Conservation (phyloP, 768 basidiomycete genomes). For the Boletus fagicola region DNA sequence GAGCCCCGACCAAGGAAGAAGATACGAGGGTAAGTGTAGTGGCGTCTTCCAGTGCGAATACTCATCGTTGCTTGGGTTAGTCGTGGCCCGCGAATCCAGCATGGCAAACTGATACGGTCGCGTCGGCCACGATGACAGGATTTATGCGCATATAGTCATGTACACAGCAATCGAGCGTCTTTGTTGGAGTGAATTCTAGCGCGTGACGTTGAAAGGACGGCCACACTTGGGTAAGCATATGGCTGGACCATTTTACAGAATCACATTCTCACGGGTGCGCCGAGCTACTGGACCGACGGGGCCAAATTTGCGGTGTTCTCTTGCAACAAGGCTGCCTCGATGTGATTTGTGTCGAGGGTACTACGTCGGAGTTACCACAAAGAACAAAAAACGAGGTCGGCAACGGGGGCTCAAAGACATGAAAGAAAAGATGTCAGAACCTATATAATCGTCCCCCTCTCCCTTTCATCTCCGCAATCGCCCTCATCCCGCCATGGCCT, state of each 20-base stretch:
- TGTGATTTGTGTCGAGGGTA: constrained; percentile 36
- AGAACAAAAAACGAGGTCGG: constrained; percentile 42
- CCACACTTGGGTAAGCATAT: constrained; percentile 21
- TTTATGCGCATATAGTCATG: constrained; percentile 8
- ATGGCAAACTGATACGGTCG: constrained; percentile 73
- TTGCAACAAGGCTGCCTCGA: constrained; percentile 37
- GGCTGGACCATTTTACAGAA: constrained; percentile 22
- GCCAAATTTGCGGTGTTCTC: constrained; percentile 17
- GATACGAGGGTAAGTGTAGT: constrained; percentile 64
- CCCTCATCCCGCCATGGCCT: constrained; percentile 25
- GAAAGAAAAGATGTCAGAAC: constrained; percentile 34
- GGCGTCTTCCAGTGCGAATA: not conserved
- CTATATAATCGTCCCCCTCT: constrained; percentile 30
- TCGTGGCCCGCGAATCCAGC: constrained; percentile 72
- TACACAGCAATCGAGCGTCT: constrained; percentile 14
- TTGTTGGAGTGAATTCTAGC: constrained; percentile 9
- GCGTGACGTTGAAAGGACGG: constrained; percentile 14
- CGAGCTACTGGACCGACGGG: constrained; percentile 14
- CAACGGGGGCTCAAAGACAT: constrained; percentile 38
- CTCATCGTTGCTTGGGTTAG: constrained; percentile 34
- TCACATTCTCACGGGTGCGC: constrained; percentile 34
- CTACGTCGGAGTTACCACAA: constrained; percentile 38
- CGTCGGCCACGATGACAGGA: constrained; percentile 39
- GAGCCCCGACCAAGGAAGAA: constrained; percentile 70
- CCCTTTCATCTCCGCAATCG: constrained; percentile 19